Percentiles rank a stretch among this genome's conserved stretches.
Evolutionary conservation across 148 eudicot species (phyloP).

Genomic region (Vaccinium corymbosum): DNA sequence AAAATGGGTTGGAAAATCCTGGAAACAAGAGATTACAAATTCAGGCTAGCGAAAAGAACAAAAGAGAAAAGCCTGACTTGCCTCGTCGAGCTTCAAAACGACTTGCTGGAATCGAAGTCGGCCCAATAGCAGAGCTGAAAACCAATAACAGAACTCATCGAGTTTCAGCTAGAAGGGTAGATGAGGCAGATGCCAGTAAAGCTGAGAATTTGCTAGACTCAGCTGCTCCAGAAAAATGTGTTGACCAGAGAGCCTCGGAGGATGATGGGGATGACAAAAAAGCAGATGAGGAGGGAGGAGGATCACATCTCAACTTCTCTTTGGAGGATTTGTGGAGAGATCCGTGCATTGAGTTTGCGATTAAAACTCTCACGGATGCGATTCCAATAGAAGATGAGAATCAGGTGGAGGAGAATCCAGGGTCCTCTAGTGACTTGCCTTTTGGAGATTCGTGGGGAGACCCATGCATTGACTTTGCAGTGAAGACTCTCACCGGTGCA

Average conservation of each 20-base stretch:
- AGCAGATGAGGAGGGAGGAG: slow-evolving; percentile 30
- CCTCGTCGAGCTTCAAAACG: slow-evolving; percentile 44
- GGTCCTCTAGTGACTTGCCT: slow-evolving; percentile 13
- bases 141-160: slow-evolving; percentile 17
- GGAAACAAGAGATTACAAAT: slow-evolving; percentile 6
- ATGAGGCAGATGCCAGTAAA: slow-evolving; percentile 6
- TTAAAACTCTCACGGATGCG: slow-evolving; percentile 72
- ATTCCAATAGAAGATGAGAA: slow-evolving; percentile 31
- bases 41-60: slow-evolving; percentile 4
- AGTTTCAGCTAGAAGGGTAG: slow-evolving; percentile 13
- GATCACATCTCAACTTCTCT: slow-evolving; percentile 23
- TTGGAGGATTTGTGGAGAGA: slow-evolving; percentile 52
- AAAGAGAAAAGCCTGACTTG: slow-evolving; percentile 19
- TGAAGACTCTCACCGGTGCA: slow-evolving; percentile 50
- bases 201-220: background rate
- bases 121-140: slow-evolving; percentile 25
- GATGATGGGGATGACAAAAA: slow-evolving; percentile 14
- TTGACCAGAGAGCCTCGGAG: slow-evolving; percentile 5
- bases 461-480: slow-evolving; percentile 50
- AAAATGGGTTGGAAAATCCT: slow-evolving; percentile 14
- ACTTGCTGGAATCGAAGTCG: slow-evolving; percentile 31
- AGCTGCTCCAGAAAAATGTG: slow-evolving; percentile 18
- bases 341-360: slow-evolving; percentile 89
- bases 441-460: slow-evolving; percentile 35
- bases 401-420: slow-evolving; percentile 2